Base-by-base conservation (phyloP, 2,329 filamentous ascomycete species). In the Neocatenulostroma microsporum region DNA sequence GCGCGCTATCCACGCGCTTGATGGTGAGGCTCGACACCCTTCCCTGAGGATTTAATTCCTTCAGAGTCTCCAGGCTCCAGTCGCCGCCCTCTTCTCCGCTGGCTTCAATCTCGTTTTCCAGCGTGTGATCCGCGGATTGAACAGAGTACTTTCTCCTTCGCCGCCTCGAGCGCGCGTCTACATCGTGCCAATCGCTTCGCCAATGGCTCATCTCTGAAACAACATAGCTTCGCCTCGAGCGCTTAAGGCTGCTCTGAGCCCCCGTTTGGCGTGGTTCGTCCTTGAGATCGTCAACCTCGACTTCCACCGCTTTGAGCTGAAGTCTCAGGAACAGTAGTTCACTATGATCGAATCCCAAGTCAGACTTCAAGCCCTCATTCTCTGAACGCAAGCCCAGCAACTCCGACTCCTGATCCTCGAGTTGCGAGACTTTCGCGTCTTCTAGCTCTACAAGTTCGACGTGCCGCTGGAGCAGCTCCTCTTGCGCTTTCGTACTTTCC, bases 321-420 rank as follows among this genome's bases (percentile, higher is more conserved):
- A 63, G 41, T 46, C 62, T 60, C 28, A 64, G 42, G 35, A 57
- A 62, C 24, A 64, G 49, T 14, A 64, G 47, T 37, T 63, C 59
- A 34, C 53, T 56, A 37, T 62, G 55, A 34, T 62, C 59, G 44
- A 61, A 58, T 19, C 53, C 57, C 13, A 63, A 46, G 36, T 62
- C 59, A 3, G 52, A 45, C 27, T 54, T 51, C 31, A 65, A 44
- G 9, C 48, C 48, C 33, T 62, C 59, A 35, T 63, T 64, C 44
- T 62, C 58, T 9, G 56, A 51, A 19, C 54, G 51, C 7, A 64
- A 44, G 11, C 43, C 42, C 30, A 58, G 45, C 12, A 45, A 35
- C 58, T 53, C 27, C 41, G 44, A 21, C 28, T 59, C 51, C 29
- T 50, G 44, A 13, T 57, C 50, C n/a, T 58, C 55, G 11, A 59